Evolutionary conservation across 2,329 filamentous ascomycete genomes (phyloP).

Genomic region (Aspergillus sp.): DNA sequence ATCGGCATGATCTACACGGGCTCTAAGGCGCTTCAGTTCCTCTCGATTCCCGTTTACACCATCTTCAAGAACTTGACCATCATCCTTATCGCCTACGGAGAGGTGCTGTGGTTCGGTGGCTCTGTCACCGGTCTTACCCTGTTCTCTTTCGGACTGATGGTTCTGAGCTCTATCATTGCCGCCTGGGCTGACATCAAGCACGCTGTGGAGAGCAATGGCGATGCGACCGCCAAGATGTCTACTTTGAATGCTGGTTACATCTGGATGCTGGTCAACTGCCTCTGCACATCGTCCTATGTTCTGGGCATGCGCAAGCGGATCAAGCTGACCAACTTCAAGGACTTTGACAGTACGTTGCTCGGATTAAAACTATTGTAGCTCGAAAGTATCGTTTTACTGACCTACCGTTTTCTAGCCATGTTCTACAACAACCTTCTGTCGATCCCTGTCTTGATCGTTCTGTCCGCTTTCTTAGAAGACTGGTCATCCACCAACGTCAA

Average conservation of each 20-base stretch:
- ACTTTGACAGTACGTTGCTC: constrained; percentile 85
- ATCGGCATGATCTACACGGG: constrained; percentile 99
- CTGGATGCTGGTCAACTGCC: constrained; percentile 97
- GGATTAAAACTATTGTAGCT: neutral
- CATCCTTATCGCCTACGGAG: constrained; percentile 96
- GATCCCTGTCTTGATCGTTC: constrained; percentile 83
- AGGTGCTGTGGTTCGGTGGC: constrained; percentile 97
- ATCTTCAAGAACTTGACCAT: constrained; percentile 99
- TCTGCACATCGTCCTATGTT: constrained; percentile 88
- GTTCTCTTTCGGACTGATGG: constrained; percentile 95
- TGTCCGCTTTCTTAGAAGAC: constrained; percentile 82
- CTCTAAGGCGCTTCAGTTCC: constrained; percentile 91
- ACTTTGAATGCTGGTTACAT: constrained; percentile 93
- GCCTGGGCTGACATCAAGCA: constrained; percentile 97
- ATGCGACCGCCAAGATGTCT: constrained; percentile 74
- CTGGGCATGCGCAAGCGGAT: constrained; percentile 97
- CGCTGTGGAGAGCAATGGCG: constrained; percentile 67
- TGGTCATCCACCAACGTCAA: constrained; percentile 84
- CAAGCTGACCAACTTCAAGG: constrained; percentile 99
- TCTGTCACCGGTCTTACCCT: constrained; percentile 84
- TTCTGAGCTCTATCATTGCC: constrained; percentile 88
- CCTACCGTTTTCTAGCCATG: constrained; percentile 68
- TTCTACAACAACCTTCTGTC: constrained; percentile 99
- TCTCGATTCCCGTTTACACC: constrained; percentile 97
- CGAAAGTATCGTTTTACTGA: constrained; percentile 5